A percentile compares a stretch with the other conserved stretches of the same genome.
Conservation (phyloP, 129 eudicot species). For the Dittrichia graveolens region DNA sequence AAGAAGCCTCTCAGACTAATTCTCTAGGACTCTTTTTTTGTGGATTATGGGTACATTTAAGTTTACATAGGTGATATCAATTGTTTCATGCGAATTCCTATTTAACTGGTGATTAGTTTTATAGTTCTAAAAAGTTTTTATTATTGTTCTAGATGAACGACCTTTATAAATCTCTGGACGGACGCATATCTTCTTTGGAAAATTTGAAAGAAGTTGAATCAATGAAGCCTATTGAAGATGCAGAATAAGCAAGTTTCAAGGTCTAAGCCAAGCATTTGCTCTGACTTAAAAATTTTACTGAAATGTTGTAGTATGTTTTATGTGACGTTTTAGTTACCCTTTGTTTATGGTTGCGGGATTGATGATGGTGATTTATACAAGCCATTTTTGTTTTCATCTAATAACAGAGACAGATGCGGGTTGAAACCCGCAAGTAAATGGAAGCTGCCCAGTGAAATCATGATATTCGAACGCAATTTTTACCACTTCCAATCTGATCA, state of each 20-base stretch:
- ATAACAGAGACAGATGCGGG: slow-evolving; percentile 33
- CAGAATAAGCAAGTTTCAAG: slow-evolving; percentile 33
- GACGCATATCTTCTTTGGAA: slow-evolving; percentile 47
- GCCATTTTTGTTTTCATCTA: slow-evolving; percentile 27
- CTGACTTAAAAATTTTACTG: slow-evolving; percentile 24
- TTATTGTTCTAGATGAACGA: slow-evolving; percentile 38
- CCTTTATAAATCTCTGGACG: slow-evolving; percentile 49
- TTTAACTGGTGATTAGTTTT: neutral
- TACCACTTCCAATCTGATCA: slow-evolving; percentile 15
- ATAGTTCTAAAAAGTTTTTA: slow-evolving; percentile 20
- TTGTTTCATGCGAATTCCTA: neutral
- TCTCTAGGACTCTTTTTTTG: no score
- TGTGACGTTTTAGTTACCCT: slow-evolving; percentile 27
- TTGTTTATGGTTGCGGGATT: slow-evolving; percentile 14
- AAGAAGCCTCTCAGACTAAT: no score
- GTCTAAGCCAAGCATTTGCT: slow-evolving; percentile 12
- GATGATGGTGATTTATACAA: slow-evolving; percentile 31
- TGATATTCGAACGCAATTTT: slow-evolving; percentile 24
- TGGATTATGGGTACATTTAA: no score
- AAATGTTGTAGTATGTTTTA: slow-evolving; percentile 31
- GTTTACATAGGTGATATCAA: neutral
- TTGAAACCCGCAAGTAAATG: slow-evolving; percentile 19
- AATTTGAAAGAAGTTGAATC: slow-evolving; percentile 44
- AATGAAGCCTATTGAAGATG: slow-evolving; percentile 35
- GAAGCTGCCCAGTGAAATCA: slow-evolving; percentile 14